Conservation (phyloP, 495 filamentous ascomycete genomes). For the Neurospora sp. region DNA sequence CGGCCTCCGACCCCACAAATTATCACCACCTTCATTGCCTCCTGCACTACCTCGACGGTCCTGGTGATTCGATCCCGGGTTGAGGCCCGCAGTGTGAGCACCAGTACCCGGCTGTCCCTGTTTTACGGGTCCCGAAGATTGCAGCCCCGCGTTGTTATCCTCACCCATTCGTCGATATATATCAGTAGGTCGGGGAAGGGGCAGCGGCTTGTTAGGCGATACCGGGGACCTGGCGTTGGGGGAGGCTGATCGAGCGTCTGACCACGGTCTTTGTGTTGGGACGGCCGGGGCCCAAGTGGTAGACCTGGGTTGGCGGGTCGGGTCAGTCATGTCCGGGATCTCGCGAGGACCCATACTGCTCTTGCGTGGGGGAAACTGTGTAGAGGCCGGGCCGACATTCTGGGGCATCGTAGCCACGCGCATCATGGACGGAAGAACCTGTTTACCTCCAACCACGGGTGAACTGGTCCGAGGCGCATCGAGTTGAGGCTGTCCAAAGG, state of each 20-base stretch:
- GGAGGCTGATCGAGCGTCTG: slow-evolving; percentile 24
- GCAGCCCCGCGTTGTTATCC: slow-evolving; percentile 47
- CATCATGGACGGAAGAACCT: neutral
- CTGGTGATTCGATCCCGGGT: neutral
- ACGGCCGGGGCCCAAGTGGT: slow-evolving; percentile 14
- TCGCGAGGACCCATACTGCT: slow-evolving; percentile 47
- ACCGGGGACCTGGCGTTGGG: slow-evolving; percentile 17
- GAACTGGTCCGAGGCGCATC: neutral
- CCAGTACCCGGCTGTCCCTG: neutral
- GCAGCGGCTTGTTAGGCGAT: slow-evolving; percentile 36
- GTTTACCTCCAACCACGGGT: neutral
- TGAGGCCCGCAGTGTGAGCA: neutral
- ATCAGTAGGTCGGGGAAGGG: slow-evolving; percentile 67
- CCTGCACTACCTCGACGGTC: neutral
- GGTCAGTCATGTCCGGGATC: slow-evolving; percentile 17
- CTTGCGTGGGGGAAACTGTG: slow-evolving; percentile 47
- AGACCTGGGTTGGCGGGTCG: slow-evolving; percentile 6
- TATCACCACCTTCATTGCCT: slow-evolving; percentile 1
- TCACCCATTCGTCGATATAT: slow-evolving; percentile 68
- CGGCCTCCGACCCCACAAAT: slow-evolving; percentile 20
- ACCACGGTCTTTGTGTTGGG: slow-evolving; percentile 21
- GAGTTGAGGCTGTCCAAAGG: neutral
- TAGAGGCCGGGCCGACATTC: slow-evolving; percentile 15
- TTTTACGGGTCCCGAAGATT: slow-evolving; percentile 39
- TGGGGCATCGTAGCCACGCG: slow-evolving; percentile 12